phyloP scores from a whole-genome alignment of 2,329 filamentous ascomycete genomes.

The Alternaria metachromatica region DNA sequence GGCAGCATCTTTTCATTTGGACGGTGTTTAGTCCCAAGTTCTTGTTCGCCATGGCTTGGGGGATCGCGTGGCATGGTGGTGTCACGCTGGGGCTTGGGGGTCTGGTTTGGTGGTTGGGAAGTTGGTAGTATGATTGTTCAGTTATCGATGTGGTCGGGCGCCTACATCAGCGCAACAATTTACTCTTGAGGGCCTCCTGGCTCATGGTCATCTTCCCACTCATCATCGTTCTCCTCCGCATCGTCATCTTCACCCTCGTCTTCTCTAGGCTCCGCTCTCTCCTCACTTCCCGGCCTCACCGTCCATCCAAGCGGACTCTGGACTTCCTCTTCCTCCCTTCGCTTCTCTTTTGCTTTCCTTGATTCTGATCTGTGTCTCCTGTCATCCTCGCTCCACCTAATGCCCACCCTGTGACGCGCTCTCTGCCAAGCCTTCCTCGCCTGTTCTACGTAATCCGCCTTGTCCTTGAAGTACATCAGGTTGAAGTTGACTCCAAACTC shows the following conservation, averaged over 20 bases:
- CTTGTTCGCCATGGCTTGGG: slow-evolving; percentile 90
- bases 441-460: not conserved
- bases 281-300: not conserved
- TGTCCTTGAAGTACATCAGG: not conserved
- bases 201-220: not conserved
- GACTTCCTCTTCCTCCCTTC: not conserved
- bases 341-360: not conserved
- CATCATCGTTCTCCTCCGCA: not conserved
- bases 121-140: slow-evolving; percentile 26
- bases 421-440: not conserved
- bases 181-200: not conserved
- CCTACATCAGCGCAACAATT: not conserved
- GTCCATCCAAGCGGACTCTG: not conserved
- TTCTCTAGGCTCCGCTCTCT: not conserved
- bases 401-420: not conserved
- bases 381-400: not conserved
- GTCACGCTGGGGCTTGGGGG: slow-evolving; percentile 43
- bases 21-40: slow-evolving; percentile 98
- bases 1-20: slow-evolving; percentile 96
- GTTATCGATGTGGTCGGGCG: not conserved
- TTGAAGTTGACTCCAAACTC: not conserved
- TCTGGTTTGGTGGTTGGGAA: slow-evolving; percentile 42
- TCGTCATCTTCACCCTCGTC: not conserved
- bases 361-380: not conserved
- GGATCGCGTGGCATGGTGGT: slow-evolving; percentile 77